Conservation (phyloP, 495 filamentous ascomycete species). For the Podospora conica region DNA sequence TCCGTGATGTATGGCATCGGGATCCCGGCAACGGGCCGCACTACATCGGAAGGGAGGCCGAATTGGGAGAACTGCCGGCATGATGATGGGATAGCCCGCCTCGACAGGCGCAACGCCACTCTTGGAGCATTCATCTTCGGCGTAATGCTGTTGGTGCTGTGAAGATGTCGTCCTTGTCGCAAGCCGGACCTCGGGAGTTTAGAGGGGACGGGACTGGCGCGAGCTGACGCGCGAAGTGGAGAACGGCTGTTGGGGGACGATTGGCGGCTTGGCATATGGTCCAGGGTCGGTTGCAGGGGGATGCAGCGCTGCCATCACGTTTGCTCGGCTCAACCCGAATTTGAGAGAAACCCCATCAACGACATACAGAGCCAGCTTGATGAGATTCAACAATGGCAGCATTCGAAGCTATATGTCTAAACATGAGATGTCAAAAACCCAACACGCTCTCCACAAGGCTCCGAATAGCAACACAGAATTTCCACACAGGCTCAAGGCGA, state of each 20-base stretch:
- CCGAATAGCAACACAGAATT: not conserved
- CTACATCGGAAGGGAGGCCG: slow-evolving; percentile 22
- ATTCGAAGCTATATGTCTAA: not conserved
- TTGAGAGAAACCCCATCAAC: not conserved
- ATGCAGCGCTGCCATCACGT: not conserved
- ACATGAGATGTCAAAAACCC: not conserved
- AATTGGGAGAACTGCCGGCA: slow-evolving; percentile 37
- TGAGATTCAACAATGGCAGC: not conserved
- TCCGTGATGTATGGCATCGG: slow-evolving; percentile 72
- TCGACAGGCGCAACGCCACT: slow-evolving; percentile 28
- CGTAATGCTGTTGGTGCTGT: not conserved
- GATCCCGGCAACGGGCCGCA: slow-evolving; percentile 48
- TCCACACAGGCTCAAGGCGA: not conserved
- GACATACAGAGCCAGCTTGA: not conserved
- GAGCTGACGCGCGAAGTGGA: not conserved
- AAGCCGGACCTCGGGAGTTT: not conserved
- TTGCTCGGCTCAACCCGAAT: not conserved
- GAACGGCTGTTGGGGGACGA: not conserved
- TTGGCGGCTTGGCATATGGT: slow-evolving; percentile 2
- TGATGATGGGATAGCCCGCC: slow-evolving; percentile 22
- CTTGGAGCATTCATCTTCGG: slow-evolving; percentile 29
- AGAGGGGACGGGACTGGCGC: not conserved
- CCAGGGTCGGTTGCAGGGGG: not conserved
- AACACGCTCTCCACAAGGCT: not conserved
- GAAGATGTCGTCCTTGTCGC: not conserved